phyloP scores from a whole-genome alignment of 257 asterid genomes.

The Phtheirospermum japonicum region DNA sequence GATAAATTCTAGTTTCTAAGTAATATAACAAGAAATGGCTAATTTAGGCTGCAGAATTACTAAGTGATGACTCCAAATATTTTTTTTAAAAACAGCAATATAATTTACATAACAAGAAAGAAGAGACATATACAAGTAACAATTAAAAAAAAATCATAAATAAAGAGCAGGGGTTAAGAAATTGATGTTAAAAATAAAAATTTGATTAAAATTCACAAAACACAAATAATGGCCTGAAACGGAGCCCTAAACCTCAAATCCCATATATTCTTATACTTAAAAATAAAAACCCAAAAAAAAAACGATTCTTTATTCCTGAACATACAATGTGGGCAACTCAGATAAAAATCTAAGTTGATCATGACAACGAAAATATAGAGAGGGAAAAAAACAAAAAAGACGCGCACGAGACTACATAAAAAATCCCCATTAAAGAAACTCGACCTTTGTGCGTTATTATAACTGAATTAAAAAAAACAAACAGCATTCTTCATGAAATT shows the following conservation, averaged over 20 bases:
- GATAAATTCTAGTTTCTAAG: not conserved
- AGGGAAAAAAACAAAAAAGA: not conserved
- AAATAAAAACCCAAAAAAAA: not conserved
- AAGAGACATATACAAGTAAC: not conserved
- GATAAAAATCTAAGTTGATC: not conserved
- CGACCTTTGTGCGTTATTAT: not conserved
- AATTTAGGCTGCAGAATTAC: not conserved
- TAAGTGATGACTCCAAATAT: not conserved
- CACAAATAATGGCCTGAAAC: not conserved
- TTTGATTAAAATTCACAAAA: not conserved
- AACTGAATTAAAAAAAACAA: no score
- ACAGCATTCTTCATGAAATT: not conserved
- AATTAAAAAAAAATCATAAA: not conserved
- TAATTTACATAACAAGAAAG: no score
- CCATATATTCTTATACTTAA: not conserved
- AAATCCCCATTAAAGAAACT: not conserved
- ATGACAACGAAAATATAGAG: not conserved
- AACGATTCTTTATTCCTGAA: not conserved
- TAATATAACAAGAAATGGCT: not conserved
- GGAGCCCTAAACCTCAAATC: not conserved
- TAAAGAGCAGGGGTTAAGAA: not conserved
- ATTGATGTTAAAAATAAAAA: not conserved
- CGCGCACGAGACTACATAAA: not conserved
- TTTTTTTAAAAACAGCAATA: not conserved
- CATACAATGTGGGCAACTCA: not conserved